Percentiles rank a stretch among this genome's conserved stretches.
phyloP scores from a whole-genome alignment of 495 filamentous ascomycete species.

The Hypoxylon intermedium region DNA sequence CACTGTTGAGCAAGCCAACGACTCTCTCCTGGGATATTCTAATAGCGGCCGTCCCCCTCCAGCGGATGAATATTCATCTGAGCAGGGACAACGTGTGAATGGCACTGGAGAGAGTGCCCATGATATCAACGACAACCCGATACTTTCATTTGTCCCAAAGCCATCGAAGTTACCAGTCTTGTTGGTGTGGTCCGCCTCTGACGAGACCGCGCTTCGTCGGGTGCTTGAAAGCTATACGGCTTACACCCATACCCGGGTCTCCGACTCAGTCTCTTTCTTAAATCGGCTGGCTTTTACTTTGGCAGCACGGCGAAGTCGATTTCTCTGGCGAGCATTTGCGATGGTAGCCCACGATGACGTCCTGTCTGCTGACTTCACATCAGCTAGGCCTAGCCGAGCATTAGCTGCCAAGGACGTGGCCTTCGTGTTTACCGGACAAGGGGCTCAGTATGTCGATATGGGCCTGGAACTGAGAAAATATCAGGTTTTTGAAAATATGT shows the following conservation, averaged over 20 bases:
- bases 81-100: no score
- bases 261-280: no score
- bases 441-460: conserved; percentile 58
- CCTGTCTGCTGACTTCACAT: background rate
- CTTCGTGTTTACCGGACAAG: conserved; percentile 52
- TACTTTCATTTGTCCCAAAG: no score
- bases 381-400: background rate
- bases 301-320: no score
- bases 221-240: background rate
- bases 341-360: background rate
- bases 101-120: no score
- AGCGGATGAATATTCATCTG: no score
- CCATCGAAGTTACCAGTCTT: background rate
- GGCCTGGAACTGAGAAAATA: conserved; percentile 49
- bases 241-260: background rate
- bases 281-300: no score
- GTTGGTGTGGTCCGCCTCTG: conserved; percentile 2
- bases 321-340: background rate
- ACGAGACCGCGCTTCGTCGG: conserved; percentile 2
- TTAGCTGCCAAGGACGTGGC: conserved; percentile 3
- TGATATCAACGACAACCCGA: no score
- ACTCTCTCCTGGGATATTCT: no score
- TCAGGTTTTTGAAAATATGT: conserved; percentile 4
- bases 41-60: no score
- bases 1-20: no score